Evolutionary conservation across 768 basidiomycete species (phyloP).

Genomic region (Hericium coralloides): DNA sequence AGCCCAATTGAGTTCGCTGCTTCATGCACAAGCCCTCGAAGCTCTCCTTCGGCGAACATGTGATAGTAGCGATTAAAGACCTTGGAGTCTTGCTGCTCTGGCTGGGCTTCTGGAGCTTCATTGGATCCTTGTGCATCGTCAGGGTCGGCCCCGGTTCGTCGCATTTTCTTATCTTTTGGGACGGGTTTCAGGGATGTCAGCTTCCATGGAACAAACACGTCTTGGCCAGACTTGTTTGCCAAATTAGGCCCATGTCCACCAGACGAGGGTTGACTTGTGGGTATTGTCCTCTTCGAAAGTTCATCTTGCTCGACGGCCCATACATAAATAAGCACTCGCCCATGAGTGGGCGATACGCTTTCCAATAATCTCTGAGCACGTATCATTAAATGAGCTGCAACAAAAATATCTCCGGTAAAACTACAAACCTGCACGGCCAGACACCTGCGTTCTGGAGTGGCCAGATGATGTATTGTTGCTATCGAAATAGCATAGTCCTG

Average conservation of each 20-base stretch:
- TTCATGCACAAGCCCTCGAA: conserved; percentile 46
- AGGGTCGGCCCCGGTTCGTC: conserved; percentile 3
- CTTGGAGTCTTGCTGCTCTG: conserved; percentile 20
- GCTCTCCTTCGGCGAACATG: conserved; percentile 82
- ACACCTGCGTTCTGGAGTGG: conserved; percentile 66
- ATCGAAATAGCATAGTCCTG: conserved; percentile 97
- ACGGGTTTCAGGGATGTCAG: conserved; percentile 22
- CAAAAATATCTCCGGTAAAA: not conserved
- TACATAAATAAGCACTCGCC: conserved; percentile 85
- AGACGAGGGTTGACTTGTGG: conserved; percentile 18
- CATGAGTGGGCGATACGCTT: conserved; percentile 56
- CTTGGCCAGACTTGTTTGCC: conserved; percentile 38
- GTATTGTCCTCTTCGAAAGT: conserved; percentile 66
- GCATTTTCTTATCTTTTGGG: conserved; percentile 7
- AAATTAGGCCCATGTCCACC: conserved; percentile 13
- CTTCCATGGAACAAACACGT: conserved; percentile 91
- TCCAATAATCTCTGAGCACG: conserved; percentile 47
- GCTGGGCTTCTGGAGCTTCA: not conserved
- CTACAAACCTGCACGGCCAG: conserved; percentile 60
- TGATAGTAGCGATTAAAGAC: conserved; percentile 92
- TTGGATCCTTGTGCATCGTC: no score
- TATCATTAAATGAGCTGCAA: not conserved
- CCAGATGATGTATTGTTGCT: conserved; percentile 94
- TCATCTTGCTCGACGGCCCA: conserved; percentile 96
- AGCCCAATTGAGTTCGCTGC: conserved; percentile 57